A percentile compares a stretch with the other conserved stretches of the same genome.
Evolutionary conservation across 257 asterid genomes (phyloP).

Genomic region (Eucommia ulmoides): DNA sequence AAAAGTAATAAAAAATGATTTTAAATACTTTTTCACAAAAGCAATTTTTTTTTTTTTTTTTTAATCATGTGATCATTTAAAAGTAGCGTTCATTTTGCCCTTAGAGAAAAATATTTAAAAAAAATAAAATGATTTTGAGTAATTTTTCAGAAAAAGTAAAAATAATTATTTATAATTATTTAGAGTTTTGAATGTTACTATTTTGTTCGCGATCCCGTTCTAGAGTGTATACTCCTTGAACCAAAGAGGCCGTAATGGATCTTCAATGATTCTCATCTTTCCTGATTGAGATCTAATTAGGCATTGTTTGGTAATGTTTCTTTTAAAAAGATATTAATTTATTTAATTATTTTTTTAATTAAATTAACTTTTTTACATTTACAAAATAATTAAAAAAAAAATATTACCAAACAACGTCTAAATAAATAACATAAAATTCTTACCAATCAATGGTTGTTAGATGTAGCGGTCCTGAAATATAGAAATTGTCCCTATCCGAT

Average conservation of each 20-base stretch:
- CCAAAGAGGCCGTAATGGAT: slow-evolving; percentile 53
- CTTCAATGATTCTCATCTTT: slow-evolving; percentile 43
- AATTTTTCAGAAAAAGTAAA: too few relatives aligned
- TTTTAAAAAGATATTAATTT: too few relatives aligned
- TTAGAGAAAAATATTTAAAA: too few relatives aligned
- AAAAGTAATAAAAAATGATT: not conserved
- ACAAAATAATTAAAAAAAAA: not conserved
- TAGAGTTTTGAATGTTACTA: slow-evolving; percentile 36
- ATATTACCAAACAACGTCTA: too few relatives aligned
- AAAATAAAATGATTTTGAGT: too few relatives aligned
- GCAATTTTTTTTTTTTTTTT: too few relatives aligned
- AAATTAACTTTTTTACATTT: not conserved
- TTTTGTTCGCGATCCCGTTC: slow-evolving; percentile 52
- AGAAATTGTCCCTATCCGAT: not conserved
- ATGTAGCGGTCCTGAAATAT: not conserved
- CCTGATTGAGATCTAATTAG: not conserved
- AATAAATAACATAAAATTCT: not conserved
- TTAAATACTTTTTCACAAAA: too few relatives aligned
- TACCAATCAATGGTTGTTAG: not conserved
- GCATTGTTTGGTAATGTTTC: not conserved
- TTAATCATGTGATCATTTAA: not conserved
- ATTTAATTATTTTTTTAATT: too few relatives aligned
- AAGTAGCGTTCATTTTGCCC: not conserved
- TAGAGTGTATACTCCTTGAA: slow-evolving; percentile 46
- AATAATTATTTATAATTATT: too few relatives aligned